Conservation (phyloP, 129 eudicot genomes). For the Tagetes patula region DNA sequence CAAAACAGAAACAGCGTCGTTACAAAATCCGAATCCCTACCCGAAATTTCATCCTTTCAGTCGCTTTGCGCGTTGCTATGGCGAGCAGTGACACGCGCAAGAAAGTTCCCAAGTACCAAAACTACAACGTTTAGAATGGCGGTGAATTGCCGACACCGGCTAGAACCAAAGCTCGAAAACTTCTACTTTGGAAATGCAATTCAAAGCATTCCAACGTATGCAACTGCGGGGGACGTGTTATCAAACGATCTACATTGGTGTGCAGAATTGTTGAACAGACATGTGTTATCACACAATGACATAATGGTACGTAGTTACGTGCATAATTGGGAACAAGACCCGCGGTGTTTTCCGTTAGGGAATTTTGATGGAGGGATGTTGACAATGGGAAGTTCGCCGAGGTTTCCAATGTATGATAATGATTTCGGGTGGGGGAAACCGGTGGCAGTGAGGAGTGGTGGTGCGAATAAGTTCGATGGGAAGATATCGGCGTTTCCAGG, state of each 20-base stretch:
- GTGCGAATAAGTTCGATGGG: conserved; percentile 85
- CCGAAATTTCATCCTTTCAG: conserved; percentile 82
- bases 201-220: conserved; percentile 77
- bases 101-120: conserved; percentile 53
- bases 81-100: conserved; percentile 86
- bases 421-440: conserved; percentile 97
- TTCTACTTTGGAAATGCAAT: conserved; percentile 80
- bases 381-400: conserved; percentile 88
- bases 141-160: conserved; percentile 82
- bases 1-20: conserved; percentile 48
- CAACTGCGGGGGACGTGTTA: conserved; percentile 62
- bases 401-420: conserved; percentile 90
- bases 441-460: conserved; percentile 71
- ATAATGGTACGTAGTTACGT: conserved; percentile 54
- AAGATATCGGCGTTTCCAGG: conserved; percentile 93
- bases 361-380: conserved; percentile 87
- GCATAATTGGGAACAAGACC: conserved; percentile 70
- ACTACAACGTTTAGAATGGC: conserved; percentile 90
- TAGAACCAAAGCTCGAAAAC: conserved; percentile 76
- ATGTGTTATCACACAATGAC: conserved; percentile 55
- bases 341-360: conserved; percentile 79
- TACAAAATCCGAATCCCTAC: conserved; percentile 24
- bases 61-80: conserved; percentile 76
- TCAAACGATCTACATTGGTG: conserved; percentile 68
- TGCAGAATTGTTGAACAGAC: conserved; percentile 67